These are phyloP conservation scores for Solanum pinnatisectum DNA, from an alignment of 257 asterid genomes.

Conservation along the genomic window DNA sequence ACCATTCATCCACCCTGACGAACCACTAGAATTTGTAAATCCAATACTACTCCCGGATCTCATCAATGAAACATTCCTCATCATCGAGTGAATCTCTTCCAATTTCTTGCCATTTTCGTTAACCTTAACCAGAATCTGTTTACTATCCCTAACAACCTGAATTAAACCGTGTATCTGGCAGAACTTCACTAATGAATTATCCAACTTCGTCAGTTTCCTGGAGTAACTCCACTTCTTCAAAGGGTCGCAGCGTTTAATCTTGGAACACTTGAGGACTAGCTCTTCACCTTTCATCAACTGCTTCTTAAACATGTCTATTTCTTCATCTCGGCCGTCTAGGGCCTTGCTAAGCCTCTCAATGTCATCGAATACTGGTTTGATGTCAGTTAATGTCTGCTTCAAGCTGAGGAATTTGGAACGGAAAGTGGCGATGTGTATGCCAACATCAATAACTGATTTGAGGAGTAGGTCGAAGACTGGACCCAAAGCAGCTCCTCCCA, in stretches of 20 bases:
- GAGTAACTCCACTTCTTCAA: slow-evolving; percentile 11
- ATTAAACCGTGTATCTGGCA: slow-evolving; percentile 21
- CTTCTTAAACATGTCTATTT: background rate
- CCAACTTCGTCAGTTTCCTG: slow-evolving; percentile 12
- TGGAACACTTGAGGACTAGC: slow-evolving; percentile 12
- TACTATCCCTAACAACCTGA: slow-evolving; percentile 16
- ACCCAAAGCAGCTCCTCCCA: slow-evolving; percentile 7
- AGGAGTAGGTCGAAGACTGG: background rate
- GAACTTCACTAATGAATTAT: slow-evolving; percentile 1
- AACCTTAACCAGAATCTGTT: slow-evolving; percentile 4
- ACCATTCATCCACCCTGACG: background rate
- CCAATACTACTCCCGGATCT: background rate
- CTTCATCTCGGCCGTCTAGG: slow-evolving; percentile 11
- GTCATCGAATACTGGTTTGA: slow-evolving; percentile 15
- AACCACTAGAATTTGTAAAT: background rate
- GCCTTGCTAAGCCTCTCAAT: slow-evolving; percentile 12
- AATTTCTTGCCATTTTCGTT: slow-evolving; percentile 1
- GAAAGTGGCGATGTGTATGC: slow-evolving; percentile 9
- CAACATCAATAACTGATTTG: background rate
- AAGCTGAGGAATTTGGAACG: slow-evolving; percentile 12
- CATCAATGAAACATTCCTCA: background rate
- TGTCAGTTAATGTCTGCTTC: background rate
- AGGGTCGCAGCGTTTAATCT: slow-evolving; percentile 7
- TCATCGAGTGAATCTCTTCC: background rate
- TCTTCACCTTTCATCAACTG: slow-evolving; percentile 8